Evolutionary conservation across 768 basidiomycete genomes (phyloP).

Genomic region (Rhizopogon sp.): DNA sequence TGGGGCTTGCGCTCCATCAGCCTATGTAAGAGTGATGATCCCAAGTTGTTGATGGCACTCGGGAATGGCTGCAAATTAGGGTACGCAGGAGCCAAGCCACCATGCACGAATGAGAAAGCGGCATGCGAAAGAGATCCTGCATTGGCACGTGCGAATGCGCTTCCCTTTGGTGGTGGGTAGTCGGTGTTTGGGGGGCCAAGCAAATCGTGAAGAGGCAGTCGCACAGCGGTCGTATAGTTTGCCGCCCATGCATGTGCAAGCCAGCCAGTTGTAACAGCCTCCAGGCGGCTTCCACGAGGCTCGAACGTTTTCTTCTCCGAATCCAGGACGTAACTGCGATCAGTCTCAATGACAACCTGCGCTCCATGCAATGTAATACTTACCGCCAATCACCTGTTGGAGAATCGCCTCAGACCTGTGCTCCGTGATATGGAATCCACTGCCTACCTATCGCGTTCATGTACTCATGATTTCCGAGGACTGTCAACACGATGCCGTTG

Average conservation of each 20-base stretch:
- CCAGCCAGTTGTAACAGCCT: slow-evolving; percentile 67
- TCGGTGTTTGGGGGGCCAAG: slow-evolving; percentile 65
- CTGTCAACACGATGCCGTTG: slow-evolving; percentile 71
- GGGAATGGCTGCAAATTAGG: slow-evolving; percentile 78
- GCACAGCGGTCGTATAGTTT: slow-evolving; percentile 80
- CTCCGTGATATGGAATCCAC: not conserved
- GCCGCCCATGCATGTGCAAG: slow-evolving; percentile 79
- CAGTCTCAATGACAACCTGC: slow-evolving; percentile 4
- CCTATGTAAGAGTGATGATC: slow-evolving; percentile 61
- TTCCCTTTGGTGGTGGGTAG: slow-evolving; percentile 37
- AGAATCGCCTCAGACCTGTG: slow-evolving; percentile 4
- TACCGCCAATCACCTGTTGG: slow-evolving; percentile 80
- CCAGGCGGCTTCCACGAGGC: slow-evolving; percentile 61
- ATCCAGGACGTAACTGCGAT: slow-evolving; percentile 72
- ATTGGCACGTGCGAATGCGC: slow-evolving; percentile 26
- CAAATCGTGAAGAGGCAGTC: slow-evolving; percentile 73
- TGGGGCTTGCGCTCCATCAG: slow-evolving; percentile 62
- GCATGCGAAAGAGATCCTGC: slow-evolving; percentile 61
- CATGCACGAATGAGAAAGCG: slow-evolving; percentile 90
- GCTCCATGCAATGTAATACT: slow-evolving; percentile 8
- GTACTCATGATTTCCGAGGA: slow-evolving; percentile 94
- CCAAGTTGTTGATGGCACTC: slow-evolving; percentile 72
- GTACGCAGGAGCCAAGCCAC: slow-evolving; percentile 80
- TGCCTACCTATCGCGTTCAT: slow-evolving; percentile 81
- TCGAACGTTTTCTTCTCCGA: slow-evolving; percentile 84